Evolutionary conservation across 768 basidiomycete species (phyloP), one percentile per base, ranked within the genome.

Genomic region (Mycena rebaudengoi): DNA sequence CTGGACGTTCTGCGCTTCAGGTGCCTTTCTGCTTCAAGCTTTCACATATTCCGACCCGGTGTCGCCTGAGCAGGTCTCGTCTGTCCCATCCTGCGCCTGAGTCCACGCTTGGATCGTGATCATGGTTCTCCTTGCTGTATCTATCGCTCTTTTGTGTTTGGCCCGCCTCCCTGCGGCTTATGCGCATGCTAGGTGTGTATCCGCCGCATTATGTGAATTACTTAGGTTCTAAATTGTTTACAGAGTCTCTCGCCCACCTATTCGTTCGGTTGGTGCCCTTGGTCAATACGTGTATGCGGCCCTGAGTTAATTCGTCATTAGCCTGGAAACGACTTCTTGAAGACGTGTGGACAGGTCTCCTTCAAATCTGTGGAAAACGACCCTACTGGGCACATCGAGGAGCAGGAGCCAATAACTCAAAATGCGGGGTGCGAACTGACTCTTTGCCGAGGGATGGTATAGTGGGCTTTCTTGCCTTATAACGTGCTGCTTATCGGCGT

Each of bases 401-500:
- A 68, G 54, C 66, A 68, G 49, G 66, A 64, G 50, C 62, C 66
- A 30, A 56, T 67, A 39, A n/a, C n/a, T n/a, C n/a, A n/a, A n/a
- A 67, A 52, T 16, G 61, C 66, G 16, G 66, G 66, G 12, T 68
- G 66, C 32, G 59, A 64, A n/a, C 40, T 64, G 7, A 68, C 66
- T 0, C 59, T 68, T 5, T 68, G 66, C 61, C 62, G 66, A n/a
- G 66, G 66, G 14, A 68, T 68, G 66, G 64, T 65, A 39, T 13
- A 58, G 12, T 26, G 21, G 5, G 39, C 39, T 37, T 8, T 30
- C 4, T 5, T 29, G 32, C 44, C 33, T n/a, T 21, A 16, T 26
- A 25, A 46, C 14, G 41, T 37, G 7, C n/a, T 53, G 18, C 25
- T 39, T 25, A 25, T 2, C 20, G 28, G 28, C 30, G 32, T 41